A percentile compares a stretch with the other conserved stretches of the same genome.
phyloP scores from a whole-genome alignment of 2,329 filamentous ascomycete genomes.

The Pseudogymnoascus sp. region DNA sequence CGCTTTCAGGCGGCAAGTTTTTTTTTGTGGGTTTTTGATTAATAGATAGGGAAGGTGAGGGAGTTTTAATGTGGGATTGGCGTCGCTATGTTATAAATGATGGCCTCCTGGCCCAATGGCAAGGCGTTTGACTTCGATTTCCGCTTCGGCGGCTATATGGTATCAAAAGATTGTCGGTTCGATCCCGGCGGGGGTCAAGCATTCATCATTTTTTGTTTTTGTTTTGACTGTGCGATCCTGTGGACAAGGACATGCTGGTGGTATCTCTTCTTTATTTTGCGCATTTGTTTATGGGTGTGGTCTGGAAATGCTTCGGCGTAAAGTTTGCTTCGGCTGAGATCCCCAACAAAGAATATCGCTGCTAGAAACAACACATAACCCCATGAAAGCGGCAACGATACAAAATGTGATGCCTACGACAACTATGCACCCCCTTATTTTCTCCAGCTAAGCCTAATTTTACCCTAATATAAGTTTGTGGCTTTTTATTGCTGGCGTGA shows the following conservation, averaged over 20 bases:
- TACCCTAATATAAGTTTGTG: background rate
- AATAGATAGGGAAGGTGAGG: background rate
- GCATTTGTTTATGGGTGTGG: no score
- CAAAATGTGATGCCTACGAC: background rate
- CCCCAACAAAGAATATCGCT: background rate
- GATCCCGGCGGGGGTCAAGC: constrained; percentile 22
- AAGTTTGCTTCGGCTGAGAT: background rate
- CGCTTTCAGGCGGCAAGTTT: background rate
- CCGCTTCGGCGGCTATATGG: constrained; percentile 1
- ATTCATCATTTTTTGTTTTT: background rate
- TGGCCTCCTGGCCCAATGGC: constrained; percentile 44
- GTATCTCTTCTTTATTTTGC: no score
- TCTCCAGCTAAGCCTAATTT: background rate
- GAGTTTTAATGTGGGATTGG: background rate
- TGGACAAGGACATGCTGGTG: no score
- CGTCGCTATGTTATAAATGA: constrained; percentile 5
- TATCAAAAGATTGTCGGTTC: constrained; percentile 36
- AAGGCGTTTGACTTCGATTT: constrained; percentile 50
- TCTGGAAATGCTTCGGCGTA: background rate
- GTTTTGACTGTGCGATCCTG: background rate
- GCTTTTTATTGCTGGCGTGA: background rate
- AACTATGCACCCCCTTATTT: background rate
- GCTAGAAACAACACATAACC: background rate
- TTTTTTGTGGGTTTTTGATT: background rate
- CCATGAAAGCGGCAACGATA: no score